These are phyloP conservation scores for Chaetomiaceae sp. DNA, from an alignment of 2,329 filamentous ascomycete genomes.

Conservation along the genomic window DNA sequence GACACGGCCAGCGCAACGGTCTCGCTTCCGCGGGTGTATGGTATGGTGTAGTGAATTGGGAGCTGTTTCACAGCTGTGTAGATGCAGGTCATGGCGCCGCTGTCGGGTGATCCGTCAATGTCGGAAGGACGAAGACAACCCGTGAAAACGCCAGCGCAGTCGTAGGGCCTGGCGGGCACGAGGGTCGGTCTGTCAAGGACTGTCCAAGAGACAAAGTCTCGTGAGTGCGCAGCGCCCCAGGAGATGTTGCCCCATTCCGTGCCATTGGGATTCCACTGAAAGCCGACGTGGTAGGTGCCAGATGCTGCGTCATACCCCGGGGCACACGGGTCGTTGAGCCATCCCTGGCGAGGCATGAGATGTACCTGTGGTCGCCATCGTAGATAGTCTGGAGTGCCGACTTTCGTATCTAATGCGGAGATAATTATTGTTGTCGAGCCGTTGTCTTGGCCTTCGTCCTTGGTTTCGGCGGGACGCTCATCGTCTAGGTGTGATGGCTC, in stretches of 20 bases:
- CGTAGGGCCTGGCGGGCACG: slow-evolving; percentile 1
- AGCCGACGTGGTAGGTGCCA: no score
- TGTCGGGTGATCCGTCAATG: background rate
- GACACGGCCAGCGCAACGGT: slow-evolving; percentile 6
- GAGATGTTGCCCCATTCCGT: slow-evolving; percentile 5
- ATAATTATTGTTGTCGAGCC: no score
- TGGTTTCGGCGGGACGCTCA: no score
- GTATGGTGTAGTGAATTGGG: slow-evolving; percentile 9
- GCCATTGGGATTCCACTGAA: background rate
- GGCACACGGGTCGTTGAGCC: no score
- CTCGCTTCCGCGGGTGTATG: slow-evolving; percentile 5
- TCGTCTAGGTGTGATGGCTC: no score
- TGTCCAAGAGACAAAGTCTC: background rate
- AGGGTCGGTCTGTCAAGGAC: background rate
- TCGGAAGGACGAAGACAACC: background rate
- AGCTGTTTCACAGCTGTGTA: slow-evolving; percentile 11
- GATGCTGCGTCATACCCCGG: no score
- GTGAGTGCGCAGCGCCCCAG: background rate
- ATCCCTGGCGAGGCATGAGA: no score
- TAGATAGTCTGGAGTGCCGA: no score
- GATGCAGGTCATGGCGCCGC: background rate
- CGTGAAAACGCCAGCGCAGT: slow-evolving; percentile 1
- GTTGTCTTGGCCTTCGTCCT: no score
- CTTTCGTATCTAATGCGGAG: no score
- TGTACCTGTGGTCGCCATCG: no score